A percentile compares a stretch with the other conserved stretches of the same genome.
phyloP scores from a whole-genome alignment of 2,329 filamentous ascomycete species.

The Pestalotiopsis sp. region DNA sequence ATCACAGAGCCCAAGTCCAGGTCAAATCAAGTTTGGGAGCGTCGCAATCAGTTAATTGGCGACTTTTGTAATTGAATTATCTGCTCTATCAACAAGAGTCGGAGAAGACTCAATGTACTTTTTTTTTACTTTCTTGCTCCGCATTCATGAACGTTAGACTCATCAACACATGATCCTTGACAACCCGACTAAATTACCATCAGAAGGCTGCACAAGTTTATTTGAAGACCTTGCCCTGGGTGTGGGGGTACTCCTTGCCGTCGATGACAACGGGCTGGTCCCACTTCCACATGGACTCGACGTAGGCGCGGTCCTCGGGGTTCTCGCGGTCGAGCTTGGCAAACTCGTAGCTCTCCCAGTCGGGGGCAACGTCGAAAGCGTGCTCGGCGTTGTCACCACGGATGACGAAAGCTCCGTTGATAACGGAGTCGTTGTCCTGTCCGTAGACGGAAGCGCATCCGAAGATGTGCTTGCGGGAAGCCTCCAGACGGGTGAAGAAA shows the following conservation, averaged over 20 bases:
- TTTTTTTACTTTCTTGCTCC: not conserved
- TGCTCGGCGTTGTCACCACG: conserved; percentile 84
- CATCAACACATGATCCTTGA: conserved; percentile 17
- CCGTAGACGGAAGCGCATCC: conserved; percentile 89
- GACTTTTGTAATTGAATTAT: not conserved
- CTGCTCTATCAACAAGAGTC: conserved; percentile 6
- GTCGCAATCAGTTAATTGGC: conserved; percentile 1
- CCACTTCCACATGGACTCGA: conserved; percentile 90
- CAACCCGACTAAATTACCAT: conserved; percentile 1
- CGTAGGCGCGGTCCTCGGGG: conserved; percentile 79
- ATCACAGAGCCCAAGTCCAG: not conserved
- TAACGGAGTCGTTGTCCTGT: conserved; percentile 82
- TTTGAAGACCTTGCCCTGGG: conserved; percentile 98
- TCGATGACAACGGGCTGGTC: conserved; percentile 79
- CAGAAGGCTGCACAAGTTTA: conserved; percentile 50
- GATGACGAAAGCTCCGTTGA: conserved; percentile 92
- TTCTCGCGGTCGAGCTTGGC: conserved; percentile 92
- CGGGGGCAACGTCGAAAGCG: conserved; percentile 95
- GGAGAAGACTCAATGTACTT: not conserved
- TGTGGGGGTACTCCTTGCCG: conserved; percentile 88
- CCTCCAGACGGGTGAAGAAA: conserved; percentile 97
- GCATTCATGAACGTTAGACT: conserved; percentile 11
- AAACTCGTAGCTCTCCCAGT: conserved; percentile 96
- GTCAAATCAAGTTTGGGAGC: not conserved
- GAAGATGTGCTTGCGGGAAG: conserved; percentile 96